Evolutionary conservation across 768 basidiomycete genomes (phyloP).

Genomic region (Mycena leptocephala): DNA sequence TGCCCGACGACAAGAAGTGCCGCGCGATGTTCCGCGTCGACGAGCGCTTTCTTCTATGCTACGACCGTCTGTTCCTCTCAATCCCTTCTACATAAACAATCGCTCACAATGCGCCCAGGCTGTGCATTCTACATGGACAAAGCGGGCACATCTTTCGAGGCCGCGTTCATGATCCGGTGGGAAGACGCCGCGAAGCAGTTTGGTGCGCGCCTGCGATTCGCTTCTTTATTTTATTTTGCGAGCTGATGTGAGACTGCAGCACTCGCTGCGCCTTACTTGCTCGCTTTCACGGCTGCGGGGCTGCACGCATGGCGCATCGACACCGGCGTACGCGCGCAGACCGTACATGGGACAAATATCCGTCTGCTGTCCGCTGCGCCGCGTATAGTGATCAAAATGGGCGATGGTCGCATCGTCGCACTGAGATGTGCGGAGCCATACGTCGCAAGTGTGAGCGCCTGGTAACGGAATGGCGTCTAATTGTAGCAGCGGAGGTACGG

Average conservation of each 20-base stretch:
- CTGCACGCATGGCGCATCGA: constrained; percentile 33
- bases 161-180: constrained; percentile 31
- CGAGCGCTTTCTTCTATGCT: constrained; percentile 33
- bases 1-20: constrained; percentile 16
- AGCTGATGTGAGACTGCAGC: not conserved
- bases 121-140: constrained; percentile 37
- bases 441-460: not conserved
- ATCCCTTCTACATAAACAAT: too few species aligned
- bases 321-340: constrained; percentile 24
- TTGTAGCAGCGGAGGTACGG: too few species aligned
- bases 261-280: constrained; percentile 25
- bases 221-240: not conserved
- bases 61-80: constrained; percentile 26
- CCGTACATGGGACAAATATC: constrained; percentile 20
- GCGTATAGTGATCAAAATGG: constrained; percentile 29
- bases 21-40: constrained; percentile 36
- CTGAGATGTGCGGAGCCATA: constrained; percentile 17
- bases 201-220: not conserved
- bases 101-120: not conserved
- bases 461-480: too few species aligned
- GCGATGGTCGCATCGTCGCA: constrained; percentile 29
- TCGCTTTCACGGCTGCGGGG: constrained; percentile 14
- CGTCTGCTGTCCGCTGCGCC: constrained; percentile 22
- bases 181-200: constrained; percentile 28
- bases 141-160: constrained; percentile 27